These are phyloP conservation scores for Populus alba DNA, from an alignment of 345 rosid species.

Conservation along the genomic window DNA sequence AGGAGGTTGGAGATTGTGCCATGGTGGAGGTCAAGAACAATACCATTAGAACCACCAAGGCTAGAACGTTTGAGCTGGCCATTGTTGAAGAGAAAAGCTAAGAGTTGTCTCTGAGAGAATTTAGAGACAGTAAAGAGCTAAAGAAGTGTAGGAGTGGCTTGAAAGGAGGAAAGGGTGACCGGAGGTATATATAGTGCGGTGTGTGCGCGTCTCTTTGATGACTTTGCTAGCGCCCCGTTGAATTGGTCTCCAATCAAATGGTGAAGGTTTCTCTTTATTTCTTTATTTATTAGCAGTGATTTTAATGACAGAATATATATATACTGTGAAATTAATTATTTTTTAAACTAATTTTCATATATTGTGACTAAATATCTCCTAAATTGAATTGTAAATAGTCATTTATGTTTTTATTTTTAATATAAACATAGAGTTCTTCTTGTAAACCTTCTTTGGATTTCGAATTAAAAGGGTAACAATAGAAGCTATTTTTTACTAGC, in stretches of 20 bases:
- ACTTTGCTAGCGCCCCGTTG: neutral
- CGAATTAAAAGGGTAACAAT: too few species aligned
- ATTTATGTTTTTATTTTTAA: too few species aligned
- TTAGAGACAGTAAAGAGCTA: neutral
- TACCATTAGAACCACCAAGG: conserved; percentile 3
- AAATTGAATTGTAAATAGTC: too few species aligned
- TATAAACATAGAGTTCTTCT: too few species aligned
- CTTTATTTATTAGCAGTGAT: too few species aligned
- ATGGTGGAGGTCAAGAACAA: conserved; percentile 7
- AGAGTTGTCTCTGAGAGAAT: too few species aligned
- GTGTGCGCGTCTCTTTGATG: neutral
- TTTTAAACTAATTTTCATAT: too few species aligned
- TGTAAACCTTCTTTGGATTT: too few species aligned
- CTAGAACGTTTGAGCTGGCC: neutral
- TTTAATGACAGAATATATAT: too few species aligned
- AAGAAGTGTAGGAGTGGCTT: neutral
- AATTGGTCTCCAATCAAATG: neutral
- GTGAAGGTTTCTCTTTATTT: neutral
- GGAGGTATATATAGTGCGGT: neutral
- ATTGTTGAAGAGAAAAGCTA: neutral
- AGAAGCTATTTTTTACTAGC: too few species aligned
- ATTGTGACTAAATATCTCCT: too few species aligned
- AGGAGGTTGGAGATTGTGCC: conserved; percentile 21
- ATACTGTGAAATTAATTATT: too few species aligned
- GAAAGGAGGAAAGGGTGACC: neutral